A percentile compares a stretch with the other conserved stretches of the same genome.
Evolutionary conservation across 2,329 filamentous ascomycete genomes (phyloP).

Genomic region (Penicillium sp.): DNA sequence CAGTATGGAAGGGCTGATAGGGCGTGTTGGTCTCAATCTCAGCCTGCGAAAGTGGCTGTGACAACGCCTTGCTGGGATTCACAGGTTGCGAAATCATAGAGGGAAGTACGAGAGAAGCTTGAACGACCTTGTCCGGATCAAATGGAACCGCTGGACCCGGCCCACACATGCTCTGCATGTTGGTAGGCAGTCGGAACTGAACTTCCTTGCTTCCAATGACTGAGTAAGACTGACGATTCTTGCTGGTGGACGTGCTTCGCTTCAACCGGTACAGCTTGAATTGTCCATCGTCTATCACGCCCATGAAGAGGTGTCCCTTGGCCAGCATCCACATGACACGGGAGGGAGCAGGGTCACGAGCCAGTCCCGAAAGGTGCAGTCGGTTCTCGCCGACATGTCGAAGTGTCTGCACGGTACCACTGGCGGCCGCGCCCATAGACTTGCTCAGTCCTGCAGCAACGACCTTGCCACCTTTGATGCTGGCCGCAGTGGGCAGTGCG

Average conservation of each 20-base stretch:
- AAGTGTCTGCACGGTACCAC: constrained; percentile 43
- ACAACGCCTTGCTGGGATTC: constrained; percentile 35
- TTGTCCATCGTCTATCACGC: constrained; percentile 40
- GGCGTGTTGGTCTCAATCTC: constrained; percentile 95
- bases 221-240: constrained; percentile 48
- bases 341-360: constrained; percentile 34
- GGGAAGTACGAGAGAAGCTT: constrained; percentile 40
- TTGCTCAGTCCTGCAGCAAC: constrained; percentile 47
- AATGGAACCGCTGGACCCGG: constrained; percentile 53
- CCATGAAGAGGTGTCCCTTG: constrained; percentile 39
- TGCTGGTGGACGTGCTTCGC: constrained; percentile 45
- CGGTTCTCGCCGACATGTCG: constrained; percentile 46
- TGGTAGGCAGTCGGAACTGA: constrained; percentile 60
- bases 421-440: constrained; percentile 45
- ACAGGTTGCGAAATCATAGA: constrained; percentile 38
- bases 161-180: constrained; percentile 56
- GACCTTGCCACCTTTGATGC: constrained; percentile 42
- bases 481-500: constrained; percentile 42
- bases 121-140: constrained; percentile 38
- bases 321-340: constrained; percentile 43
- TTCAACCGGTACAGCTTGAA: constrained; percentile 43
- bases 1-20: constrained; percentile 93
- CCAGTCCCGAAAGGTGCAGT: constrained; percentile 40
- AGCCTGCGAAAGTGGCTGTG: constrained; percentile 62
- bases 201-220: constrained; percentile 54